Base-by-base conservation (phyloP, 257 asterid genomes). In the Lithospermum erythrorhizon region DNA sequence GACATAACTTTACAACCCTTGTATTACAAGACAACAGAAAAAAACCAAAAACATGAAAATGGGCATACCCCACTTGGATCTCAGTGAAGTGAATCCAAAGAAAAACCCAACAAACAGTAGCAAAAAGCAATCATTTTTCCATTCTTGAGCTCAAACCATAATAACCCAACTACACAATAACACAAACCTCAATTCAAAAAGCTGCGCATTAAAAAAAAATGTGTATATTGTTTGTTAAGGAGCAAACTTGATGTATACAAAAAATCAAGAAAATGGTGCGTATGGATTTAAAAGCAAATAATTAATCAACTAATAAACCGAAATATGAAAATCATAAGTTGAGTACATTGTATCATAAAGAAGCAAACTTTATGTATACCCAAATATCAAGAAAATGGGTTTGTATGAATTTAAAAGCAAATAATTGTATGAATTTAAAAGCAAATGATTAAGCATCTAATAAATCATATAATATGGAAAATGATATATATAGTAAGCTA, bases 61-160 rank as follows among this genome's bases (percentile, higher is more conserved):
- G 55, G 65, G 25, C 76, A 65, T 66, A 73, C 76, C 83, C 77
- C 78, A 70, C 80, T 69, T 41, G 65, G 74, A 68, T 76, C 72
- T 69, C 70, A 66, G 67, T 71, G 79, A 72, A 82, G 81, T 78
- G 72, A 73, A 79, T 70, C 81, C 59, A 74, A 75, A 73, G 75
- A 65, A 68, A 72, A 73, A 68, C 65, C 76, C 72, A 76, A 64
- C 65, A 80, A 73, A 71, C 49, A 61, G 69, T 74, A 48, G 64
- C 70, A 15, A 58, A 49, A 73, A 70, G 75, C 68, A 86, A 82
- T 77, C 79, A 79, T 82, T 82, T 74, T 75, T 67, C 73, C 77
- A 67, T 51, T 77, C 82, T 67, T 72, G 65, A 73, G 73, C 87
- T 77, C 81, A 74, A 82, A 76, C 74, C 57, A 75, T 74, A 68